A percentile compares a stretch with the other conserved stretches of the same genome.
Conservation (phyloP, 768 basidiomycete species). For the Mycena chlorophos region DNA sequence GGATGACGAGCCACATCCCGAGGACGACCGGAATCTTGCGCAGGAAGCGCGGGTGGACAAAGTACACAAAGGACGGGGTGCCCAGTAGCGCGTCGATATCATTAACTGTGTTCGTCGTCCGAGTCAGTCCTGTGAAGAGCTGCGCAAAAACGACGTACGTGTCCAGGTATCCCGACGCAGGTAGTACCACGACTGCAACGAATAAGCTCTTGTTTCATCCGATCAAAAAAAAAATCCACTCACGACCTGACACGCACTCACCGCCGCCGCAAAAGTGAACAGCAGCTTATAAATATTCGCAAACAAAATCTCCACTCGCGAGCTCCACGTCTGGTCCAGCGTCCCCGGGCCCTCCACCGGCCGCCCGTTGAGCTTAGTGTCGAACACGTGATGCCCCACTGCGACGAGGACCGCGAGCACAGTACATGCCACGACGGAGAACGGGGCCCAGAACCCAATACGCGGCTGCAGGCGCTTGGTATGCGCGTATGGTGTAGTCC, state of each 20-base stretch:
- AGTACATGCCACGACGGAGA: not conserved
- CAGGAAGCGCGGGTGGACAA: not conserved
- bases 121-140: not conserved
- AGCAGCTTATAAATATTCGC: not conserved
- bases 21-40: not conserved
- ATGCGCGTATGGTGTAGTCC: not conserved
- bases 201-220: not conserved
- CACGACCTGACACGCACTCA: not conserved
- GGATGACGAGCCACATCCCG: not conserved
- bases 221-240: not conserved
- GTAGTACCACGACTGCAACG: not conserved
- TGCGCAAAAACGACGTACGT: not conserved
- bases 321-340: not conserved
- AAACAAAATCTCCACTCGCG: not conserved
- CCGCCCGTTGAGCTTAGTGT: not conserved
- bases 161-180: not conserved
- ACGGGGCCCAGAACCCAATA: not conserved
- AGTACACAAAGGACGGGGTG: not conserved
- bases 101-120: not conserved
- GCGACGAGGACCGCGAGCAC: not conserved
- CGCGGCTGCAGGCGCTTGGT: not conserved
- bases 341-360: not conserved
- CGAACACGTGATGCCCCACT: not conserved
- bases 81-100: not conserved
- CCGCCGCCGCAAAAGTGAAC: not conserved